Evolutionary conservation across 306 rosid genomes (phyloP).

Genomic region (Dicorynia guianensis): DNA sequence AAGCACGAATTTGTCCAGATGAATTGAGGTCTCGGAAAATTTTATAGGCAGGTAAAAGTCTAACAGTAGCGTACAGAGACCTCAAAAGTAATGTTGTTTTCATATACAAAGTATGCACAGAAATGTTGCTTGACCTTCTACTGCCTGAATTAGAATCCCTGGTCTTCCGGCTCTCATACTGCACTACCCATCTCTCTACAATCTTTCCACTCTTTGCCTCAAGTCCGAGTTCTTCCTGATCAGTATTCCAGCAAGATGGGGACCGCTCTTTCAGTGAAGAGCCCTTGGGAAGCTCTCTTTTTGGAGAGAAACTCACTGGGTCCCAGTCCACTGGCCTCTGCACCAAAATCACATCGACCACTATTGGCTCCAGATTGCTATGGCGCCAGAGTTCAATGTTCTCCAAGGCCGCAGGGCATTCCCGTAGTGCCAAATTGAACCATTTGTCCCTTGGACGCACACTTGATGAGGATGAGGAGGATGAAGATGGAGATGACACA

Average conservation of each 20-base stretch:
- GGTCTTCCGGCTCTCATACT: slow-evolving; percentile 64
- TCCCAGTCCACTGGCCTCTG: slow-evolving; percentile 60
- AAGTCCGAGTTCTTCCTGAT: slow-evolving; percentile 60
- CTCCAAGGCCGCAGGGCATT: slow-evolving; percentile 72
- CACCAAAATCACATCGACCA: slow-evolving; percentile 82
- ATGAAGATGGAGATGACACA: slow-evolving; percentile 69
- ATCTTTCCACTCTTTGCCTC: slow-evolving; percentile 67
- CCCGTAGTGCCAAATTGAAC: slow-evolving; percentile 83
- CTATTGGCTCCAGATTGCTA: slow-evolving; percentile 65
- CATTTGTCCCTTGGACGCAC: slow-evolving; percentile 86
- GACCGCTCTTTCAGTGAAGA: slow-evolving; percentile 55
- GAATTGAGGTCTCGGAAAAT: slow-evolving; percentile 71
- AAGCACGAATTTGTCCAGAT: slow-evolving; percentile 62
- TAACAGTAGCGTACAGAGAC: slow-evolving; percentile 75
- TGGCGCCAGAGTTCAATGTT: slow-evolving; percentile 76
- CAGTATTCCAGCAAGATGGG: slow-evolving; percentile 50
- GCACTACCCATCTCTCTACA: slow-evolving; percentile 88
- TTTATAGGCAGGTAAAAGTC: slow-evolving; percentile 81
- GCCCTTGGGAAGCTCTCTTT: slow-evolving; percentile 51
- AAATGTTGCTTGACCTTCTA: slow-evolving; percentile 65
- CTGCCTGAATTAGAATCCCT: slow-evolving; percentile 59
- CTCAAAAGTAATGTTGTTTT: slow-evolving; percentile 75
- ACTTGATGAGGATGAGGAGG: slow-evolving; percentile 74
- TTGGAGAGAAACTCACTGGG: slow-evolving; percentile 52
- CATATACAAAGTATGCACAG: slow-evolving; percentile 65